Base-by-base conservation (phyloP, 2,329 filamentous ascomycete genomes). In the Xylariales sp. region DNA sequence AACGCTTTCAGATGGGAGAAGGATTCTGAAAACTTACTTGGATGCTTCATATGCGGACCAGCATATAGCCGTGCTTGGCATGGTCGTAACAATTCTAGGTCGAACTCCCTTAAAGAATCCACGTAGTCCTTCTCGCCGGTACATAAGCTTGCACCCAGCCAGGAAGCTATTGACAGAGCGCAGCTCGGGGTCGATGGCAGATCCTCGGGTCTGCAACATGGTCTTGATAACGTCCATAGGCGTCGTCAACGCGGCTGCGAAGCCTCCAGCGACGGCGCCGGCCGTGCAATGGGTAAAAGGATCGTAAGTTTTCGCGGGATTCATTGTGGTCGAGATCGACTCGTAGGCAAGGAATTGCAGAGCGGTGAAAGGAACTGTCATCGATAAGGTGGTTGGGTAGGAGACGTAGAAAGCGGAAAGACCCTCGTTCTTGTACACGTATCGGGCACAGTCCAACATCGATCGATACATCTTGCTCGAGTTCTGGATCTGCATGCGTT, bases 21-120 rank as follows among this genome's bases (percentile, higher is more conserved):
- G n/a, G n/a, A n/a, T n/a, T n/a, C n/a, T n/a, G n/a, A n/a, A n/a
- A n/a, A 66, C 76, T 54, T 63, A 82, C 79, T 83, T 83, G 51
- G 76, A 83, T 46, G 79, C 79, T 54, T 83, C 79, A 51, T 83
- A 83, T 20, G 78, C 78, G 27, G 79, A 93, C 93, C 93, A 98
- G 74, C 93, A 98, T 57, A 98, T 98, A n/a, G 93, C 93, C 23
- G 93, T 98, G 67, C 90, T 96, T 15, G 93, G 93, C 85, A 97
- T 97, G 2, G 93, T 95, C 10, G 90, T 96, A 45, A 98, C 82
- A 33, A 98, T 84, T 55, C 93, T 77, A 32, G 93, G 93, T 52
- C 86, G 83, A 58, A 96, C 78, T 29, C 93, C 93, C 59, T 94
- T 90, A 68, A 96, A 90, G 66, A 97, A 98, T 4, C 93, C 93